Conservation (phyloP, 2,329 filamentous ascomycete genomes). For the Esteya vermicola region DNA sequence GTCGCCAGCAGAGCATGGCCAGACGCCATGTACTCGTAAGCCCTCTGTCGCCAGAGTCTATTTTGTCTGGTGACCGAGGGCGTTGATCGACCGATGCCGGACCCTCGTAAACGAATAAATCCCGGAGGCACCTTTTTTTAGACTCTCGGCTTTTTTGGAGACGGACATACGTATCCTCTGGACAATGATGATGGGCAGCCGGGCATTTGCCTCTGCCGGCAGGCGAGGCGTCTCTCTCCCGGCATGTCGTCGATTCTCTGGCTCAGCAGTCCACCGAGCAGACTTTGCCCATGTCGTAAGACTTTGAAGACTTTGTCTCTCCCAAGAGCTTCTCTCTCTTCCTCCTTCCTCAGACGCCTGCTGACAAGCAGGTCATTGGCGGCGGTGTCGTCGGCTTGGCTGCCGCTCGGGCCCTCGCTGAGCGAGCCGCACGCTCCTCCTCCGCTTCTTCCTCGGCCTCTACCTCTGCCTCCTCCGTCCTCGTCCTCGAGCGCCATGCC, state of each 20-base stretch:
- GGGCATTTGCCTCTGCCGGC: neutral
- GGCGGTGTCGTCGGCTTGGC: conserved; percentile 64
- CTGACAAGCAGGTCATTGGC: conserved; percentile 32
- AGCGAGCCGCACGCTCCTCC: conserved; percentile 1
- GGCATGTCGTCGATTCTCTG: conserved; percentile 21
- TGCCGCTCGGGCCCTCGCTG: conserved; percentile 57
- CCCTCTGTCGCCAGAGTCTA: too few relatives aligned
- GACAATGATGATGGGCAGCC: too few relatives aligned
- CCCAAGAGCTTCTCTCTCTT: neutral
- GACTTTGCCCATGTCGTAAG: conserved; percentile 27
- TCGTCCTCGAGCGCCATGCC: conserved; percentile 69
- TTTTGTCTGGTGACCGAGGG: too few relatives aligned
- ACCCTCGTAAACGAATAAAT: too few relatives aligned
- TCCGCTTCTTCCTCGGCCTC: conserved; percentile 23
- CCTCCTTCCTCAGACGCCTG: too few relatives aligned
- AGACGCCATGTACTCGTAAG: too few relatives aligned
- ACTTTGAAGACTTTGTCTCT: conserved; percentile 4
- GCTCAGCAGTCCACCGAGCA: conserved; percentile 16
- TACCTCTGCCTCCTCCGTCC: conserved; percentile 47
- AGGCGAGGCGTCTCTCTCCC: neutral
- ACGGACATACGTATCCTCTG: too few relatives aligned
- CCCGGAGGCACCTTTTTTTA: too few relatives aligned
- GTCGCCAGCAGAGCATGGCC: too few relatives aligned
- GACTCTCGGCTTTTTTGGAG: too few relatives aligned
- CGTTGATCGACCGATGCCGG: too few relatives aligned